Conservation (phyloP, 2,329 filamentous ascomycete genomes). For the Emmonsiellopsis sp. region DNA sequence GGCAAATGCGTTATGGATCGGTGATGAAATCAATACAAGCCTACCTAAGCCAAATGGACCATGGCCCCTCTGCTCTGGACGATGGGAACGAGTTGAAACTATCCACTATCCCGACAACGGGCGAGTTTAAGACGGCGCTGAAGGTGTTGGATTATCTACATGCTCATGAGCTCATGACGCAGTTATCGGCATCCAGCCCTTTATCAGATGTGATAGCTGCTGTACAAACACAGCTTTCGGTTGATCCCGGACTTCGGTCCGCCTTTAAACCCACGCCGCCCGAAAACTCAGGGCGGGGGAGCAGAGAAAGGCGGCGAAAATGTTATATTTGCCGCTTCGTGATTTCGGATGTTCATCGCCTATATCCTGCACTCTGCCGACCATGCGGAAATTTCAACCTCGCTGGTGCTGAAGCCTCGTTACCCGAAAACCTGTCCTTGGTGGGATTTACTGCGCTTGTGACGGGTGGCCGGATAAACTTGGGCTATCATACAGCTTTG, state of each 20-base stretch:
- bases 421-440: slow-evolving; percentile 20
- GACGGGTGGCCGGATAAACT: slow-evolving; percentile 27
- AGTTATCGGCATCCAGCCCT: neutral
- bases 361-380: slow-evolving; percentile 23
- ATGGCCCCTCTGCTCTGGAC: neutral
- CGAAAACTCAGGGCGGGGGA: neutral
- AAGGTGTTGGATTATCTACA: slow-evolving; percentile 15
- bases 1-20: slow-evolving; percentile 10
- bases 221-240: neutral
- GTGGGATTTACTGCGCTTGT: slow-evolving; percentile 21
- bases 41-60: slow-evolving; percentile 12
- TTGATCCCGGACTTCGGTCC: neutral
- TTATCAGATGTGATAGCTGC: slow-evolving; percentile 1
- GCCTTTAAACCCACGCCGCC: neutral
- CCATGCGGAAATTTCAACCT: slow-evolving; percentile 28
- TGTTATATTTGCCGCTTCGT: slow-evolving; percentile 27
- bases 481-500: slow-evolving; percentile 25
- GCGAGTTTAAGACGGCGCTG: slow-evolving; percentile 10
- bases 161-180: slow-evolving; percentile 5
- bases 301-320: neutral
- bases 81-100: neutral
- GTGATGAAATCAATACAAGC: slow-evolving; percentile 8
- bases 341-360: slow-evolving; percentile 12
- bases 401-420: slow-evolving; percentile 17
- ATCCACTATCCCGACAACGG: slow-evolving; percentile 9